phyloP scores from a whole-genome alignment of 306 rosid genomes.

The Citrullus amarus region DNA sequence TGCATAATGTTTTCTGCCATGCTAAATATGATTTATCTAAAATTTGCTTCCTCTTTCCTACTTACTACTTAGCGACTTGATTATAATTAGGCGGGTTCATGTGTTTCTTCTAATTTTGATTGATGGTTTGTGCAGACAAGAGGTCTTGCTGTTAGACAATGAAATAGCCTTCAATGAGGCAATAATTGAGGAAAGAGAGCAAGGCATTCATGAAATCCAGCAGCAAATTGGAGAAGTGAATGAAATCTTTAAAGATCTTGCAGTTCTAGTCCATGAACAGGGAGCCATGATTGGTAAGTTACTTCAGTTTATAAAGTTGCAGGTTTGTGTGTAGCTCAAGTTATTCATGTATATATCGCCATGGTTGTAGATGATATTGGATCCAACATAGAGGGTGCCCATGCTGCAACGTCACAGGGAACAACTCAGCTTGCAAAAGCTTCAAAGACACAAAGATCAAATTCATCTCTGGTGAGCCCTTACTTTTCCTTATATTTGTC shows the following conservation, averaged over 20 bases:
- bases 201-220: constrained; percentile 94
- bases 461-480: constrained; percentile 73
- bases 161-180: constrained; percentile 94
- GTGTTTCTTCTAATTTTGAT: not conserved
- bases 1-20: not conserved
- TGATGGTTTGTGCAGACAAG: constrained; percentile 52
- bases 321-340: constrained; percentile 9
- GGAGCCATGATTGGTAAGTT: constrained; percentile 75
- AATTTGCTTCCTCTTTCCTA: not conserved
- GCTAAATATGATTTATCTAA: not conserved
- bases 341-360: constrained; percentile 13
- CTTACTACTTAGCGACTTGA: not conserved
- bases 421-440: constrained; percentile 73
- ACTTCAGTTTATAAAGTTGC: not conserved
- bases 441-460: constrained; percentile 75
- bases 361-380: constrained; percentile 65
- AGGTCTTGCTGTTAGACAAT: constrained; percentile 69
- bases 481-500: not conserved
- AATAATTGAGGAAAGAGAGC: constrained; percentile 92
- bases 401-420: constrained; percentile 66
- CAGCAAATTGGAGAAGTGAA: constrained; percentile 92
- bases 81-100: not conserved
- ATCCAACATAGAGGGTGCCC: constrained; percentile 67
- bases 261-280: constrained; percentile 89
- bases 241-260: constrained; percentile 93